phyloP scores from a whole-genome alignment of 345 rosid species.

The Syzygium jambos region DNA sequence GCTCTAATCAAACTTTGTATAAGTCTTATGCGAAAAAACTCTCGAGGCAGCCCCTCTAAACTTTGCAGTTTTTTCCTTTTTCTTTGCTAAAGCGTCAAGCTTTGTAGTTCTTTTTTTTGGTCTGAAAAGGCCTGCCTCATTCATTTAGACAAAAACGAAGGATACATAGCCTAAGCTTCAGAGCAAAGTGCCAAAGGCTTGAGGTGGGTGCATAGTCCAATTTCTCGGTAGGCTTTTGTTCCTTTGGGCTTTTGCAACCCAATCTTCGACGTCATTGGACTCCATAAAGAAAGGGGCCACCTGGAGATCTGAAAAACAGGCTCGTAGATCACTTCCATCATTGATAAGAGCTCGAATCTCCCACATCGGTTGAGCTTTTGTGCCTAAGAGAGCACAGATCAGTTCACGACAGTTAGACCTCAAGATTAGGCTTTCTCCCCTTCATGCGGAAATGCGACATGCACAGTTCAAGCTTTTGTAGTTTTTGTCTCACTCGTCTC shows the following conservation, averaged over 20 bases:
- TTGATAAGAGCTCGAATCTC: not conserved
- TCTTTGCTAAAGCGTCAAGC: not conserved
- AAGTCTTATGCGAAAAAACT: not conserved
- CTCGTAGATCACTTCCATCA: not conserved
- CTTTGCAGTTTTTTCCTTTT: not conserved
- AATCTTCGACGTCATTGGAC: accelerated
- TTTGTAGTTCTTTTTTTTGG: not conserved
- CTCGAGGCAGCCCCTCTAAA: not conserved
- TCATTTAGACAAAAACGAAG: not conserved
- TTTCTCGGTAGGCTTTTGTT: not conserved
- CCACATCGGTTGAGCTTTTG: not conserved
- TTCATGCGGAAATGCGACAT: not conserved
- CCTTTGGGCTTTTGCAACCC: not conserved
- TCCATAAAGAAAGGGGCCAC: not conserved
- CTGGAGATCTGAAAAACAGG: not conserved
- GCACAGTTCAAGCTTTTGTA: not conserved
- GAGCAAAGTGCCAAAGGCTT: not conserved
- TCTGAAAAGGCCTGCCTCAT: not conserved
- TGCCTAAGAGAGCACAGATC: not conserved
- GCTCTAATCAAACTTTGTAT: not conserved
- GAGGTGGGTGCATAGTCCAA: not conserved
- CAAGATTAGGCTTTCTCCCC: not conserved
- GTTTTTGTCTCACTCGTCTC: too few species aligned
- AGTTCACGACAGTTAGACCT: not conserved
- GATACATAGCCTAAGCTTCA: not conserved